Conservation (phyloP, 1,284 basidiomycete species). For the Pyrrhoderma noxium region DNA sequence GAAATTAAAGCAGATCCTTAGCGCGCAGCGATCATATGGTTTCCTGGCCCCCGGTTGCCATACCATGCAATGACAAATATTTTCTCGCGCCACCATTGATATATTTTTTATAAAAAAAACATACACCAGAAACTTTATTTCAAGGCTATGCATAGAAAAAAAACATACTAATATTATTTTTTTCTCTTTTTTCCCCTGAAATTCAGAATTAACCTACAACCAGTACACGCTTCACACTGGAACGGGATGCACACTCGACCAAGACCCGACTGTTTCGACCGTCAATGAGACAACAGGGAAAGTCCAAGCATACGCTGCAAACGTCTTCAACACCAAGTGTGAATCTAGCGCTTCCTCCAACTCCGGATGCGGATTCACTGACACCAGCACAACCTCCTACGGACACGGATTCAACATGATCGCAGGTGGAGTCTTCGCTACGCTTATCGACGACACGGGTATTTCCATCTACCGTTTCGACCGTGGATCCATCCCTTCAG, state of each 20-base stretch:
- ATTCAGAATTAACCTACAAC: slow-evolving; percentile 37
- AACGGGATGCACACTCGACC: slow-evolving; percentile 46
- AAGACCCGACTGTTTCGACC: slow-evolving; percentile 25
- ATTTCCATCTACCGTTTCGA: slow-evolving; percentile 77
- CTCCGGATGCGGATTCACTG: slow-evolving; percentile 60
- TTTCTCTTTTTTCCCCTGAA: not conserved
- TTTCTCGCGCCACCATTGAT: too few relatives aligned
- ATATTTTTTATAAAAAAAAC: too few relatives aligned
- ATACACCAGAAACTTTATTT: too few relatives aligned
- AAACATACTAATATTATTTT: not conserved
- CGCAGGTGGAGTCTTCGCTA: slow-evolving; percentile 71
- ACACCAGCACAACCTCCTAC: slow-evolving; percentile 47
- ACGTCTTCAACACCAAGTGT: slow-evolving; percentile 38
- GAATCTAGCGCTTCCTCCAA: slow-evolving; percentile 43
- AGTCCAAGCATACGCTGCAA: slow-evolving; percentile 26
- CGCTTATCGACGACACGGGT: slow-evolving; percentile 59
- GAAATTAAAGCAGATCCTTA: too few relatives aligned
- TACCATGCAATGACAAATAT: too few relatives aligned
- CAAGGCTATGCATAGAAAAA: too few relatives aligned
- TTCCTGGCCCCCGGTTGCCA: too few relatives aligned
- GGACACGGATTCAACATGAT: slow-evolving; percentile 63
- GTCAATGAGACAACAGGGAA: slow-evolving; percentile 15
- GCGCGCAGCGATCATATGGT: too few relatives aligned
- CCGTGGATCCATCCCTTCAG: slow-evolving; percentile 56
- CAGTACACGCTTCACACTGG: slow-evolving; percentile 67